Percentiles rank a stretch among this genome's conserved stretches.
These are phyloP conservation scores for Aegilops tauschii DNA, from an alignment of 176 grass and related monocot species.

Conservation along the genomic window DNA sequence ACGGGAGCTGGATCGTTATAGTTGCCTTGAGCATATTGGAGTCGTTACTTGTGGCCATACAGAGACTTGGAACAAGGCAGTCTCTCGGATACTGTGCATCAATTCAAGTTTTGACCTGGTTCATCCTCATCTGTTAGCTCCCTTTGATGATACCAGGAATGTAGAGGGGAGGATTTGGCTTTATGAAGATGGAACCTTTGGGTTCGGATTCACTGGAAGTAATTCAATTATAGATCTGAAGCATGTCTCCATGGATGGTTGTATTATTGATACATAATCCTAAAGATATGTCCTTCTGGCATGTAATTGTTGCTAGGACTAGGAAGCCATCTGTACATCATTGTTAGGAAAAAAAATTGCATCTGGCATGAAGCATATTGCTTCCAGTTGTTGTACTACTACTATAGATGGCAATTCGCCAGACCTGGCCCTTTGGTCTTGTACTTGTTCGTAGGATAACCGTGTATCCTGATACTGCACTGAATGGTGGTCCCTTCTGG, in stretches of 20 bases:
- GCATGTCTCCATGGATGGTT: constrained; percentile 57
- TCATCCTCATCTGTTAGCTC: constrained; percentile 39
- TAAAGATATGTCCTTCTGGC: constrained; percentile 34
- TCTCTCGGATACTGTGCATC: constrained; percentile 75
- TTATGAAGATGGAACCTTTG: constrained; percentile 89
- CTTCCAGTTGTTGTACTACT: constrained; percentile 46
- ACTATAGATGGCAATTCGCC: constrained; percentile 36
- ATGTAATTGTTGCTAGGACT: constrained; percentile 47
- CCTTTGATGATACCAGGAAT: constrained; percentile 52
- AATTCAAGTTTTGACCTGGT: constrained; percentile 76
- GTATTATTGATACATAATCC: constrained; percentile 58
- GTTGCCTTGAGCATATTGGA: constrained; percentile 46
- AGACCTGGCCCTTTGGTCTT: constrained; percentile 32
- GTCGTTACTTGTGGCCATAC: constrained; percentile 14
- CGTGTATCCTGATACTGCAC: constrained; percentile 33
- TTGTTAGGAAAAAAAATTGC: constrained; percentile 41
- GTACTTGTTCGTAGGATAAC: constrained; percentile 35
- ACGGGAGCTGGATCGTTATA: constrained; percentile 64
- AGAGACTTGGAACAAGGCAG: neutral
- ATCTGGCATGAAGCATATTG: constrained; percentile 50
- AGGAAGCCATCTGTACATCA: constrained; percentile 34
- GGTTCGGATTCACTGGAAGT: constrained; percentile 77
- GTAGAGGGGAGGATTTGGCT: constrained; percentile 84
- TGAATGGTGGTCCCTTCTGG: constrained; percentile 37
- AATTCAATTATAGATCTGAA: constrained; percentile 81